A percentile compares a stretch with the other conserved stretches of the same genome.
These are phyloP conservation scores for Xylariales sp. DNA, from an alignment of 2,329 filamentous ascomycete species.

Conservation along the genomic window DNA sequence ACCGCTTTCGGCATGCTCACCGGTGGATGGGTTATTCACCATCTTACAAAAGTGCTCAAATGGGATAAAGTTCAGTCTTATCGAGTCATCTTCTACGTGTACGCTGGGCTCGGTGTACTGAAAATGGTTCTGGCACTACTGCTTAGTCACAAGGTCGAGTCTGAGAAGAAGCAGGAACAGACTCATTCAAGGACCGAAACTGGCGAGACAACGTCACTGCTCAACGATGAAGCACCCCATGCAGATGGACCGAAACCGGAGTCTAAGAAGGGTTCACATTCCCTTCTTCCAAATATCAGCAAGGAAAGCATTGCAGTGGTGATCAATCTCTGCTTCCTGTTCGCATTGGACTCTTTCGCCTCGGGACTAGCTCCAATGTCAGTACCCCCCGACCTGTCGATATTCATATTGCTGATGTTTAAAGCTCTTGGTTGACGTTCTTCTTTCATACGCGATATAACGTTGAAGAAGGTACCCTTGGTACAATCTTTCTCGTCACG, in stretches of 20 bases:
- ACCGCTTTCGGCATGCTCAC: conserved; percentile 55
- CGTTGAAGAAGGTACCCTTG: conserved; percentile 45
- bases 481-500: conserved; percentile 50
- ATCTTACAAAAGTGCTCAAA: conserved; percentile 32
- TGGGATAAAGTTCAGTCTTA: conserved; percentile 20
- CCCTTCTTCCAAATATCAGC: conserved; percentile 50
- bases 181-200: background rate
- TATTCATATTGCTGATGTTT: conserved; percentile 37
- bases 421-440: conserved; percentile 53
- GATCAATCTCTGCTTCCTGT: conserved; percentile 57
- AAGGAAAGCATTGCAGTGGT: conserved; percentile 40
- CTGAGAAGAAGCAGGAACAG: conserved; percentile 23
- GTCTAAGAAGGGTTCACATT: conserved; percentile 13
- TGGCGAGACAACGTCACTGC: conserved; percentile 18
- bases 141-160: conserved; percentile 34
- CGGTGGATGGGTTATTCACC: conserved; percentile 55
- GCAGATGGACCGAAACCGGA: background rate
- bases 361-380: conserved; percentile 64
- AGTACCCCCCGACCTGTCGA: conserved; percentile 43
- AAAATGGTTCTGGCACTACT: conserved; percentile 50
- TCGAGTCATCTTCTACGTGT: conserved; percentile 47
- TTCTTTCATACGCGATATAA: conserved; percentile 47
- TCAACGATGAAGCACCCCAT: conserved; percentile 3
- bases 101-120: conserved; percentile 50
- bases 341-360: conserved; percentile 34